Conservation (phyloP, 805 yeast species). For the Cyberlindnera misumaiensis region DNA sequence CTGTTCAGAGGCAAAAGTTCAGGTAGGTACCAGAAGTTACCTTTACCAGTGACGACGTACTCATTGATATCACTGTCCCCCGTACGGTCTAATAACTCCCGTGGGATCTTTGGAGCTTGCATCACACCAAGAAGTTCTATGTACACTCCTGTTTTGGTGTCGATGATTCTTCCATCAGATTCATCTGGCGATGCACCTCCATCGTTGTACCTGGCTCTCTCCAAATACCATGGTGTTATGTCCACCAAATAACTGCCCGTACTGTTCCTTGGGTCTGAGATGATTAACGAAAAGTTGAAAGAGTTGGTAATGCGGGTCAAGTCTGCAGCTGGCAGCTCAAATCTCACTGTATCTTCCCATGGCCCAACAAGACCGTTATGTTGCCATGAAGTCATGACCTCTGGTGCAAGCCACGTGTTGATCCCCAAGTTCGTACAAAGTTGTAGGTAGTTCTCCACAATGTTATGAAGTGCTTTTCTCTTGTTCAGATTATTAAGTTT, state of each 20-base stretch:
- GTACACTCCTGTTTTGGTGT: conserved; percentile 50
- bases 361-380: conserved; percentile 45
- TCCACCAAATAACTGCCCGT: conserved; percentile 40
- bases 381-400: conserved; percentile 42
- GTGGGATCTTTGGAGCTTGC: conserved; percentile 21
- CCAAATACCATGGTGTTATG: conserved; percentile 42
- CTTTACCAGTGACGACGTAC: conserved; percentile 31
- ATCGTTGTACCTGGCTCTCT: conserved; percentile 42
- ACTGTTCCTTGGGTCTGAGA: conserved; percentile 38
- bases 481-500: conserved; percentile 31
- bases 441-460: conserved; percentile 39
- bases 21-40: conserved; percentile 40
- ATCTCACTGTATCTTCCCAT: conserved; percentile 45
- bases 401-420: conserved; percentile 42
- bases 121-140: conserved; percentile 48
- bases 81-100: conserved; percentile 5
- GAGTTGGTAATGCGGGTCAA: conserved; percentile 37
- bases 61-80: conserved; percentile 12
- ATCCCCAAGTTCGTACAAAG: conserved; percentile 37
- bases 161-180: conserved; percentile 51
- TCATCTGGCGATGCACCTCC: conserved; percentile 38
- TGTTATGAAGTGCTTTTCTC: conserved; percentile 39
- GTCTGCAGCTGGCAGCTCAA: conserved; percentile 45
- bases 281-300: conserved; percentile 40
- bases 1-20: conserved; percentile 48